Percentiles rank a stretch among this genome's conserved stretches.
These are phyloP conservation scores for Saccharomyces hybrid DNA, from an alignment of 1,139 yeast species.

Conservation along the genomic window DNA sequence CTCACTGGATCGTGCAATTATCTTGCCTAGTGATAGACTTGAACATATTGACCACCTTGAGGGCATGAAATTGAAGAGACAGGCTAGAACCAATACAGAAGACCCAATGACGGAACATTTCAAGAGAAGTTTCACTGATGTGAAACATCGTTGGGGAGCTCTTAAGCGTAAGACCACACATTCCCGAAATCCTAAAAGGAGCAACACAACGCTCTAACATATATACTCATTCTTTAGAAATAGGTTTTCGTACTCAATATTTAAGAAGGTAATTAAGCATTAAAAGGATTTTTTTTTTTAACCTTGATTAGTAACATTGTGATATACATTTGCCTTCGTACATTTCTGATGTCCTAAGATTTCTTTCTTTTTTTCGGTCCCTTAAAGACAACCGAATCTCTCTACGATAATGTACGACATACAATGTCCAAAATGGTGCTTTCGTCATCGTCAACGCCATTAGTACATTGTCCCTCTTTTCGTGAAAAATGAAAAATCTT, in stretches of 20 bases:
- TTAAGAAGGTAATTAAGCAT: background rate
- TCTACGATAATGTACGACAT: background rate
- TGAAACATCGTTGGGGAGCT: background rate
- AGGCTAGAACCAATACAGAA: background rate
- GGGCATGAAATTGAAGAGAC: constrained; percentile 33
- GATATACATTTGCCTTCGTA: background rate
- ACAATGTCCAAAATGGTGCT: background rate
- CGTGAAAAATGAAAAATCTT: background rate
- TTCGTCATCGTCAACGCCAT: background rate
- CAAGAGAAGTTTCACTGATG: background rate
- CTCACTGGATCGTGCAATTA: constrained; percentile 86
- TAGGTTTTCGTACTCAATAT: background rate
- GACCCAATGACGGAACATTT: background rate
- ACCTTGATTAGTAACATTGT: background rate
- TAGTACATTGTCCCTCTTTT: background rate
- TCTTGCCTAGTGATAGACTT: constrained; percentile 70
- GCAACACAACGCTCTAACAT: background rate
- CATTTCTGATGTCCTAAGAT: background rate
- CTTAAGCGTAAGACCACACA: background rate
- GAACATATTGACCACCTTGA: constrained; percentile 59
- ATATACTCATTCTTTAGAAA: too few relatives aligned
- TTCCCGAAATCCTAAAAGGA: background rate
- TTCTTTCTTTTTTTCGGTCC: background rate
- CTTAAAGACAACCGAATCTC: background rate
- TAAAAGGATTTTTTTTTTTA: background rate